phyloP scores from a whole-genome alignment of 2,329 filamentous ascomycete species.

The Nemania abortiva region DNA sequence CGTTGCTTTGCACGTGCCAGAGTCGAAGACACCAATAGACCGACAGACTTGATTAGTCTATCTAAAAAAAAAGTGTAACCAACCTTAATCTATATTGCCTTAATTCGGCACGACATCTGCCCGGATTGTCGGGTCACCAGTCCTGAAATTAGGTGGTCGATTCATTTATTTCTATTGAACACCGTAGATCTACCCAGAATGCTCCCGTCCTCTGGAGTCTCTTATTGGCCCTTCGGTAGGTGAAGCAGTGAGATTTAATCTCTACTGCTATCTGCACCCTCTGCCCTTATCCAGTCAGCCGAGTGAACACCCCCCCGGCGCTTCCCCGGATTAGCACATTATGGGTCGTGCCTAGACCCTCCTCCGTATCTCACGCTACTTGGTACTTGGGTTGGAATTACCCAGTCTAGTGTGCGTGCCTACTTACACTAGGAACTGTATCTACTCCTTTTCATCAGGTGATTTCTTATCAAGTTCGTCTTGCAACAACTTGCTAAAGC shows the following conservation, averaged over 20 bases:
- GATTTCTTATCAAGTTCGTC: background rate
- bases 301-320: slow-evolving; percentile 10
- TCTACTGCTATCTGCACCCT: slow-evolving; percentile 11
- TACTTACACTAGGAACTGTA: background rate
- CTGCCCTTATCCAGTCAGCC: background rate
- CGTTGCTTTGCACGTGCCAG: slow-evolving; percentile 11
- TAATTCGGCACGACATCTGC: slow-evolving; percentile 10
- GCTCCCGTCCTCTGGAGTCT: background rate
- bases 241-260: background rate
- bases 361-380: slow-evolving; percentile 4
- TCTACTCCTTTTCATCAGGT: slow-evolving; percentile 1
- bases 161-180: slow-evolving; percentile 10
- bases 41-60: background rate
- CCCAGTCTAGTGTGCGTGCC: background rate
- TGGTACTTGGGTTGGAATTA: background rate
- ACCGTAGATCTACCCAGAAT: background rate
- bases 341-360: slow-evolving; percentile 4
- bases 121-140: slow-evolving; percentile 34
- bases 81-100: background rate
- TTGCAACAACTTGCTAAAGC: background rate
- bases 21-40: background rate
- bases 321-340: slow-evolving; percentile 32
- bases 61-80: slow-evolving; percentile 17
- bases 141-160: background rate
- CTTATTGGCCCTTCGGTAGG: background rate